Evolutionary conservation across 73 alveolate genomes (phyloP).

Genomic region (Paramecium biaurelia): DNA sequence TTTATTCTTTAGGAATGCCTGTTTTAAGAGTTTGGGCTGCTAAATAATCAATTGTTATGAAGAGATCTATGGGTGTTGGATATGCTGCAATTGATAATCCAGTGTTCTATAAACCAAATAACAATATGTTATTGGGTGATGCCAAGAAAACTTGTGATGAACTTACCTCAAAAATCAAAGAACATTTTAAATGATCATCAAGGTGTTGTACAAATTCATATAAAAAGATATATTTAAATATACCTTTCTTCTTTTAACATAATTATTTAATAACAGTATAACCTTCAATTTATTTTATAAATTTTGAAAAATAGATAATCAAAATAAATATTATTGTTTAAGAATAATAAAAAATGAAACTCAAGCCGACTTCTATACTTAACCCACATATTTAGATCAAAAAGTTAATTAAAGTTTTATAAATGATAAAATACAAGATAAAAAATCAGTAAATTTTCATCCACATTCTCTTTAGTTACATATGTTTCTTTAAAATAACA

Average conservation of each 20-base stretch:
- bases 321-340: too few relatives aligned
- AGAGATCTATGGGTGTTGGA: constrained; percentile 75
- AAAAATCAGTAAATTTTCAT: too few relatives aligned
- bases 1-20: constrained; percentile 71
- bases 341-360: too few relatives aligned
- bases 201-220: background rate
- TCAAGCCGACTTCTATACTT: too few relatives aligned
- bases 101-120: constrained; percentile 73
- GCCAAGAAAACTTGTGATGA: constrained; percentile 70
- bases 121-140: constrained; percentile 74
- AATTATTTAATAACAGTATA: background rate
- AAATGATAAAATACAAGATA: too few relatives aligned
- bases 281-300: too few relatives aligned
- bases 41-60: constrained; percentile 72
- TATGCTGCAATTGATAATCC: constrained; percentile 84
- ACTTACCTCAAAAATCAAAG: constrained; percentile 55
- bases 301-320: too few relatives aligned
- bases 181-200: background rate
- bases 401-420: too few relatives aligned
- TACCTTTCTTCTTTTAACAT: background rate
- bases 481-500: too few relatives aligned
- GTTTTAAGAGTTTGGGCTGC: constrained; percentile 84
- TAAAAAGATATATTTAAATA: background rate
- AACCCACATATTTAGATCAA: too few relatives aligned
- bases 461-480: too few relatives aligned